Percentiles rank a stretch among this genome's conserved stretches.
These are phyloP conservation scores for Teratosphaeria viscida DNA, from an alignment of 2,329 filamentous ascomycete genomes.

Conservation along the genomic window DNA sequence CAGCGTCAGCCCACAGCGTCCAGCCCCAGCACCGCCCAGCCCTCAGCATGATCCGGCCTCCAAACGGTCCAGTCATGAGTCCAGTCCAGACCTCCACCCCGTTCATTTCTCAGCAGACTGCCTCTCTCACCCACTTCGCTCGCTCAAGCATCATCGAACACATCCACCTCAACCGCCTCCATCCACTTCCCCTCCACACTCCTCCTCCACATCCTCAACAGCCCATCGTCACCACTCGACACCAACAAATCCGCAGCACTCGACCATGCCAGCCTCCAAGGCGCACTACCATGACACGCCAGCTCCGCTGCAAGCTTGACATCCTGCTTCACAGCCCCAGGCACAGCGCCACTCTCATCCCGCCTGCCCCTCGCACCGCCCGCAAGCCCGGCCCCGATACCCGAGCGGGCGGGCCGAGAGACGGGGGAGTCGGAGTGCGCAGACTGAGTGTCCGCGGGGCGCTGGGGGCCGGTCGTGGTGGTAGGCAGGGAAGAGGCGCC, in stretches of 20 bases:
- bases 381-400: slow-evolving; percentile 45
- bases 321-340: slow-evolving; percentile 56
- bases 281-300: slow-evolving; percentile 56
- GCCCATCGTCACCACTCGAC: slow-evolving; percentile 67
- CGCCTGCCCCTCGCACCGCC: slow-evolving; percentile 39
- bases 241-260: slow-evolving; percentile 56
- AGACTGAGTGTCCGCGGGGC: background rate
- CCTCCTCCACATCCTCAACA: slow-evolving; percentile 41
- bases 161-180: slow-evolving; percentile 40
- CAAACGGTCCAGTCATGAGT: background rate
- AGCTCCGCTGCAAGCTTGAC: slow-evolving; percentile 56
- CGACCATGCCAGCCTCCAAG: slow-evolving; percentile 64
- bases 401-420: slow-evolving; percentile 31
- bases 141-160: background rate
- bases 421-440: background rate
- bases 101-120: no score
- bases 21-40: no score
- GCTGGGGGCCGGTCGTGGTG: slow-evolving; percentile 7
- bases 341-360: slow-evolving; percentile 43
- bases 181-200: slow-evolving; percentile 38
- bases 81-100: background rate
- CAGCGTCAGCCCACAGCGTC: no score
- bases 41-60: background rate
- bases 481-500: slow-evolving; percentile 39
- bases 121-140: no score